Base-by-base conservation (phyloP, 441 rosid species). In the Erodium trifolium region DNA sequence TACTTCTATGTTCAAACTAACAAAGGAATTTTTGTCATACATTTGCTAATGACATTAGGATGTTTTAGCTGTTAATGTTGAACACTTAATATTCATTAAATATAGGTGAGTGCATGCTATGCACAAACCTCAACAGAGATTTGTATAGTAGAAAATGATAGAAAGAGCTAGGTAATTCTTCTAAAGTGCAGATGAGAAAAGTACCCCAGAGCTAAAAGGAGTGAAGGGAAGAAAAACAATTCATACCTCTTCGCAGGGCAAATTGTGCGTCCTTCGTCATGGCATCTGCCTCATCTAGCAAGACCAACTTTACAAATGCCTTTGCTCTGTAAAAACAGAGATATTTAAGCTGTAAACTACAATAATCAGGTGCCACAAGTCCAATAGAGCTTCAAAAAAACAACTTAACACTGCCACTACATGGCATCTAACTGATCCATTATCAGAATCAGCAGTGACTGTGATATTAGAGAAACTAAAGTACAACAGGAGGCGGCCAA, bases 231-330 rank as follows among this genome's bases (percentile, higher is more conserved):
- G 51, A 45, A 45, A 34, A 60, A 51, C 10, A 43, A 62, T 53
- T 70, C 71, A 39, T 74, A 90, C 99, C 96, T 88, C 99, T 88
- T 73, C 97, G 98, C 83, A 92, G 73, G 39, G 99, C 99, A 84
- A 94, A 94, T 78, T 94, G 98, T 37, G 99, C 98, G 80, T 94
- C 98, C 81, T 94, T 94, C 41, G 99, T 92, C 99, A 94, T 92
- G 66, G 99, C 99, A 86, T 94, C 98, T 68, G 97, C 90, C 80
- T 92, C 98, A 72, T 94, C 98, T 9, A 94, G 93, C 71, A 94
- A 81, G 66, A 92, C 89, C 89, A 94, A 75, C 87, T 94, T 94
- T 55, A 92, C 91, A 17, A 87, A 76, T 67, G 86, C 69, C 84
- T 85, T 90, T n/a, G 85, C 85, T 29, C 99, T 90, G 82, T 59